Evolutionary conservation across 2,329 filamentous ascomycete genomes (phyloP).

Genomic region (Talaromyces islandicus): DNA sequence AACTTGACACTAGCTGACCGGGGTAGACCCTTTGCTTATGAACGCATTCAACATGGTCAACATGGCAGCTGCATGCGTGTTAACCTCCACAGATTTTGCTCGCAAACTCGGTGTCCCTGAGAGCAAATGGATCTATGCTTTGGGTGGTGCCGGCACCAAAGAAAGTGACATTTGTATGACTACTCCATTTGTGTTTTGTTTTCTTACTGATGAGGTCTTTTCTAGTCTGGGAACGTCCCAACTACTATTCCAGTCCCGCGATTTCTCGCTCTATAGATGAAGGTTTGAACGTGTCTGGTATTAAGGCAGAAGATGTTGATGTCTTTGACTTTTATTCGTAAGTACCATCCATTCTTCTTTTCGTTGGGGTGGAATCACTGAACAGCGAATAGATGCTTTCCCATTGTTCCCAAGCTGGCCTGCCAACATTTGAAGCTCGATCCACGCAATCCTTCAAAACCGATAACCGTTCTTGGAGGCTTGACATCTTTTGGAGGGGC

Average conservation of each 20-base stretch:
- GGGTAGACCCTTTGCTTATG: slow-evolving; percentile 61
- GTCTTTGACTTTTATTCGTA: slow-evolving; percentile 60
- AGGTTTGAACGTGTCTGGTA: slow-evolving; percentile 43
- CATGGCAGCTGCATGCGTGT: slow-evolving; percentile 53
- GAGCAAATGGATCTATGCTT: slow-evolving; percentile 57
- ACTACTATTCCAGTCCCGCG: slow-evolving; percentile 53
- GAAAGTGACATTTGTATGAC: slow-evolving; percentile 51
- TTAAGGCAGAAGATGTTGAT: slow-evolving; percentile 50
- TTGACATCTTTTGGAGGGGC: slow-evolving; percentile 65
- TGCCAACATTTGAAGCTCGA: slow-evolving; percentile 54
- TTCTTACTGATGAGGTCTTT: background rate
- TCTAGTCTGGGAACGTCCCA: slow-evolving; percentile 57
- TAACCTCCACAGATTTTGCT: slow-evolving; percentile 55
- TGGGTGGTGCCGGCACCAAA: slow-evolving; percentile 58
- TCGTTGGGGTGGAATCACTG: background rate
- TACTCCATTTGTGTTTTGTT: background rate
- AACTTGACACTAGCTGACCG: background rate
- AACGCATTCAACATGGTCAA: slow-evolving; percentile 68
- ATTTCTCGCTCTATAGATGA: slow-evolving; percentile 55
- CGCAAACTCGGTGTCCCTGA: slow-evolving; percentile 48
- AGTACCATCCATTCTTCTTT: slow-evolving; percentile 1
- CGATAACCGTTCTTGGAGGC: slow-evolving; percentile 58
- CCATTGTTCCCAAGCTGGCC: slow-evolving; percentile 63
- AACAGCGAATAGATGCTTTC: slow-evolving; percentile 52
- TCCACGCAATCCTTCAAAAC: slow-evolving; percentile 40